Base-by-base conservation (phyloP, 169 alveolate genomes). In the Plasmodium ovale region DNA sequence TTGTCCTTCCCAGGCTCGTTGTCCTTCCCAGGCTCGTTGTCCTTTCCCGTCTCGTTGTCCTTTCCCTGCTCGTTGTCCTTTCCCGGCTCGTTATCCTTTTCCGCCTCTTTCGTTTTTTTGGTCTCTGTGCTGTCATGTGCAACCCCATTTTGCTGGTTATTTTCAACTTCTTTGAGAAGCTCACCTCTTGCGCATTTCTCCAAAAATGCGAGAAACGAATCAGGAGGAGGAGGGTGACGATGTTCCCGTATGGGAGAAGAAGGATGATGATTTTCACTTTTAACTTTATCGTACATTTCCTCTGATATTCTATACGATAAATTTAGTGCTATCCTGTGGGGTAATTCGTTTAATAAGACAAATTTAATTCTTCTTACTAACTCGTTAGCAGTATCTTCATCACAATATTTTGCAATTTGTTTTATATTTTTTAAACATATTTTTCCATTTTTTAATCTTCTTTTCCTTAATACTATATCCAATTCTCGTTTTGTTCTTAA, bases 271-370 rank as follows among this genome's bases (percentile, higher is more conserved):
- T 31, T 29, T 33, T 54, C 37, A 16, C 4, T 70, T 49, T 49
- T 60, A n/a, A 77, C 23, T 33, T 49, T 44, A 25, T 60, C 31
- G 54, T 77, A 77, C 42, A 77, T 77, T 77, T 77, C 88, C 33
- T 77, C 59, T 2, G 77, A 60, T 49, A 77, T 25, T 35, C 29
- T 44, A 1, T 16, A 44, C 5, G 77, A 60, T 16, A 77, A 53
- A 27, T 62, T 77, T 44, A 29, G 27, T 14, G 79, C 74, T 25
- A 77, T 54, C 47, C 33, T 53, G 4, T 62, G 64, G 19, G 88
- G 88, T 53, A 77, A 29, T 62, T 77, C 88, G 12, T 77, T 77
- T 12, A 77, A 53, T 5, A 77, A 23, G n/a, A 77, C 71, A 54
- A 25, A 19, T 62, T 77, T 77, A 31, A 77, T 21, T 77, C 16